Conservation (phyloP, 306 rosid species). For the Cucurbita ficifolia region DNA sequence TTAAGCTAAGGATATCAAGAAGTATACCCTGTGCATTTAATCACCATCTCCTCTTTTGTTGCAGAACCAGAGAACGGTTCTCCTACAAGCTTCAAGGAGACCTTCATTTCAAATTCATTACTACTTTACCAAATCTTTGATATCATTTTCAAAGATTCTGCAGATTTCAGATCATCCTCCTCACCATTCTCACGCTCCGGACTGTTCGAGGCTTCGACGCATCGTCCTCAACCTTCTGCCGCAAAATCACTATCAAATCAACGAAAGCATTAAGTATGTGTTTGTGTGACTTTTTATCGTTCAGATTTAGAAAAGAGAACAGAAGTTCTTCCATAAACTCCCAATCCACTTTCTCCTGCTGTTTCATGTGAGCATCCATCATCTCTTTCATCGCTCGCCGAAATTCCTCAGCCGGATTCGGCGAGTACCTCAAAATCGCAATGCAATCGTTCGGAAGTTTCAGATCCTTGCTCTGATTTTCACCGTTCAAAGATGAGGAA, state of each 20-base stretch:
- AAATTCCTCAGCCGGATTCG: slow-evolving; percentile 41
- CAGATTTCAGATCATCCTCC: slow-evolving; percentile 4
- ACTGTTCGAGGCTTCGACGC: slow-evolving; percentile 16
- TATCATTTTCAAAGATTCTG: background rate
- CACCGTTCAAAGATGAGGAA: slow-evolving; percentile 13
- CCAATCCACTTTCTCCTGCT: slow-evolving; percentile 49
- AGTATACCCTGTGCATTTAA: background rate
- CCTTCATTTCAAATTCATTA: background rate
- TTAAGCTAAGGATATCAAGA: too few species aligned
- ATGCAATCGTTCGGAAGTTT: slow-evolving; percentile 30
- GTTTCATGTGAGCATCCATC: slow-evolving; percentile 30
- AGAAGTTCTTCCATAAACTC: slow-evolving; percentile 70
- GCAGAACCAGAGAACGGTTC: background rate
- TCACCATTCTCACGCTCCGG: slow-evolving; percentile 15
- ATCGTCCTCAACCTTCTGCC: slow-evolving; percentile 10
- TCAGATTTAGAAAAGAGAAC: slow-evolving; percentile 38
- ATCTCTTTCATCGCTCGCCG: slow-evolving; percentile 44
- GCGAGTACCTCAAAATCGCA: slow-evolving; percentile 41
- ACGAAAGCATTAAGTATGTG: slow-evolving; percentile 56
- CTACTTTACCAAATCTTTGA: background rate
- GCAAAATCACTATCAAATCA: slow-evolving; percentile 36
- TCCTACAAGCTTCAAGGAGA: background rate
- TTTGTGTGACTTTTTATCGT: slow-evolving; percentile 45
- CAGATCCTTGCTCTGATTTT: background rate
- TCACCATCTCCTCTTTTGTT: background rate